phyloP scores from a whole-genome alignment of 2,329 filamentous ascomycete species.

The Alternaria sp. region DNA sequence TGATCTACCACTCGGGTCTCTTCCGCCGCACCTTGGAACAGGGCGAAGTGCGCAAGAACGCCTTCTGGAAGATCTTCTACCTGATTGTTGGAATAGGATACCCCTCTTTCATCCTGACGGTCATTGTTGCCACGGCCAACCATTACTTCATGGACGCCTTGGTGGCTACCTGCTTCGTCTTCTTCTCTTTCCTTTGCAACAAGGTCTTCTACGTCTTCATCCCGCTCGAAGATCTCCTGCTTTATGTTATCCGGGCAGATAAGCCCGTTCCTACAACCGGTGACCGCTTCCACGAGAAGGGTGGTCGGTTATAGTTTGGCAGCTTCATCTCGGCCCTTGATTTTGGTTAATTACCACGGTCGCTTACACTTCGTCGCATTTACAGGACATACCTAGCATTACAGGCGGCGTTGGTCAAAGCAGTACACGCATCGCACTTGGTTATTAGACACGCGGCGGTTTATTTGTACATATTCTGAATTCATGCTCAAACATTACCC shows the following conservation, averaged over 20 bases:
- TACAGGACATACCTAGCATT: conserved; percentile 6
- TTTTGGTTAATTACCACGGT: background rate
- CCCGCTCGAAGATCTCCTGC: conserved; percentile 59
- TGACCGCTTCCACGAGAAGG: conserved; percentile 50
- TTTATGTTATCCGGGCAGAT: conserved; percentile 57
- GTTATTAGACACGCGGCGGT: background rate
- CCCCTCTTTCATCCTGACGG: conserved; percentile 60
- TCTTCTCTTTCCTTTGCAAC: conserved; percentile 58
- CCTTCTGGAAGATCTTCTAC: conserved; percentile 54
- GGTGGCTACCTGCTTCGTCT: conserved; percentile 57
- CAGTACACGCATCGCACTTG: background rate
- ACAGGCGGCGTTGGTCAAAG: conserved; percentile 1
- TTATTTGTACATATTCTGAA: background rate
- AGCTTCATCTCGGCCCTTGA: background rate
- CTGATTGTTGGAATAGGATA: conserved; percentile 59
- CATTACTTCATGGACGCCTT: conserved; percentile 65
- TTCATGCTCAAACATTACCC: background rate
- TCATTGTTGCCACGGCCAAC: conserved; percentile 68
- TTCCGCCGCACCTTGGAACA: conserved; percentile 53
- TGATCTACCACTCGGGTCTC: conserved; percentile 61
- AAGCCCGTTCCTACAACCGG: conserved; percentile 64
- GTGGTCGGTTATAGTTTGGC: conserved; percentile 36
- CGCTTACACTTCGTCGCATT: conserved; percentile 5
- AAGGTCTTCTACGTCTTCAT: conserved; percentile 59
- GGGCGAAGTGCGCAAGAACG: conserved; percentile 52